phyloP scores from a whole-genome alignment of 345 rosid genomes.

The Populus davidiana region DNA sequence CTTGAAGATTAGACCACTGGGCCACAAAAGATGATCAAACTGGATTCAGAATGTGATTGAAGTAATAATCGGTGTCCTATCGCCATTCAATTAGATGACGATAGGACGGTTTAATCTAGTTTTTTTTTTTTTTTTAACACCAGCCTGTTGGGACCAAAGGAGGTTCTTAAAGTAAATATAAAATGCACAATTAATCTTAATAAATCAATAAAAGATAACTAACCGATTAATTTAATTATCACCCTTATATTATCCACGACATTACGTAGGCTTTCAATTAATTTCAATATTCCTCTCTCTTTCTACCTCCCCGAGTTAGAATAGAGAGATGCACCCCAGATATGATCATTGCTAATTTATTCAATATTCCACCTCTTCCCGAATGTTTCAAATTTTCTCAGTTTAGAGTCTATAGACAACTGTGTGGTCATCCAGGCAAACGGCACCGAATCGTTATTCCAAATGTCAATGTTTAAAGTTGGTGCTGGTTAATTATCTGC shows the following conservation, averaged over 20 bases:
- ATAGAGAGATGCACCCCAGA: not conserved
- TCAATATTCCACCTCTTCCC: not conserved
- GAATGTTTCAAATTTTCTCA: not conserved
- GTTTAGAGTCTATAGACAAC: not conserved
- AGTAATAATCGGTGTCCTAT: not conserved
- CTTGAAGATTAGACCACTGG: not conserved
- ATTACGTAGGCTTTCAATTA: too few relatives aligned
- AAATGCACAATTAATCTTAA: not conserved
- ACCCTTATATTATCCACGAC: not conserved
- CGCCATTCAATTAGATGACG: not conserved
- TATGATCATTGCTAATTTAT: not conserved
- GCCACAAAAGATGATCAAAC: not conserved
- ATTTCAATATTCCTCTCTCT: too few relatives aligned
- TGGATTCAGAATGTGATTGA: not conserved
- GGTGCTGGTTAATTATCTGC: conserved; percentile 11
- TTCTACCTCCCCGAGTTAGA: not conserved
- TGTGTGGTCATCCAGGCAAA: not conserved
- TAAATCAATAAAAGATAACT: not conserved
- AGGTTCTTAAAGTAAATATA: not conserved
- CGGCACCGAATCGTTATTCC: conserved; percentile 15
- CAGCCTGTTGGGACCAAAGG: not conserved
- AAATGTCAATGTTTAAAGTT: conserved; percentile 31
- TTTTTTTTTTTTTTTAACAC: not conserved
- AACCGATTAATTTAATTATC: too few relatives aligned
- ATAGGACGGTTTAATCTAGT: not conserved